Evolutionary conservation across 129 eudicot species (phyloP).

Genomic region (Pittosporum tobira): DNA sequence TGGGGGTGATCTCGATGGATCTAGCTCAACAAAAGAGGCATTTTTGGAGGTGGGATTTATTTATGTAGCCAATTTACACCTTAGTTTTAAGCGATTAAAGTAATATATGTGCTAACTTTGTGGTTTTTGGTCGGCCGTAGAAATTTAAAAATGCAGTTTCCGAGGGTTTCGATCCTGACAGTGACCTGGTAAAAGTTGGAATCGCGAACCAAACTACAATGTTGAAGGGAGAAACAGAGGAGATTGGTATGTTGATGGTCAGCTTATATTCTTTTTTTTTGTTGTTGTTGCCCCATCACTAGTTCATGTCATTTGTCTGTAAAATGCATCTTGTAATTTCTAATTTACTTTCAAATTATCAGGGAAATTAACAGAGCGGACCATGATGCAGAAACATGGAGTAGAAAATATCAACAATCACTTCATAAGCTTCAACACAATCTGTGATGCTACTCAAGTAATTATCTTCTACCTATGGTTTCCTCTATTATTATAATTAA

Average conservation of each 20-base stretch:
- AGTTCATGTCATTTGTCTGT: background rate
- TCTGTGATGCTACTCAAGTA: conserved; percentile 92
- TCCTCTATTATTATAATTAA: background rate
- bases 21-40: conserved; percentile 82
- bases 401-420: conserved; percentile 61
- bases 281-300: background rate
- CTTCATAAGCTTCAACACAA: conserved; percentile 80
- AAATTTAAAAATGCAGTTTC: conserved; percentile 83
- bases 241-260: conserved; percentile 48
- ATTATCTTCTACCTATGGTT: background rate
- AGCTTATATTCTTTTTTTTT: background rate
- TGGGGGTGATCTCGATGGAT: conserved; percentile 82
- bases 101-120: background rate
- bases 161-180: conserved; percentile 82
- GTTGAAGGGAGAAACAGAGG: conserved; percentile 94
- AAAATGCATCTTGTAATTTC: conserved; percentile 8
- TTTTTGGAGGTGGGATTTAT: conserved; percentile 50
- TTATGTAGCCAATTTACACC: background rate
- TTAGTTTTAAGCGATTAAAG: background rate
- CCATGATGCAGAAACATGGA: conserved; percentile 81
- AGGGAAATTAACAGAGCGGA: conserved; percentile 73
- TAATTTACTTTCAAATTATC: conserved; percentile 6
- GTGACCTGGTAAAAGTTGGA: conserved; percentile 64
- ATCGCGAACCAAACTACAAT: conserved; percentile 92
- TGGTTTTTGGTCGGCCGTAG: conserved; percentile 29